These are phyloP conservation scores for sweet orange (Citrus sinensis) DNA, from an alignment of 345 rosid species.

Conservation along the genomic window DVS_A1.0 CM039169.1:367501-368000, in stretches of 20 bases:
- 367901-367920: constrained; percentile 28
- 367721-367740: constrained; percentile 37
- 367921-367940: constrained; percentile 30
- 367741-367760: constrained; percentile 34
- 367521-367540: constrained; percentile 18
- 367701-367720: constrained; percentile 32
- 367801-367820: constrained; percentile 46
- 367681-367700: constrained; percentile 36
- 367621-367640: constrained; percentile 30
- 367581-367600: constrained; percentile 32
- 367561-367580: constrained; percentile 30
- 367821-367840: constrained; percentile 37
- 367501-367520: constrained; percentile 11
- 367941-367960: constrained; percentile 45
- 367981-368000: constrained; percentile 38
- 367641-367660: constrained; percentile 39
- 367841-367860: constrained; percentile 36
- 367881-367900: constrained; percentile 37
- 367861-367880: constrained; percentile 29
- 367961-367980: constrained; percentile 52
- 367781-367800: constrained; percentile 40
- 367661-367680: constrained; percentile 36
- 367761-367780: constrained; percentile 42
- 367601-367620: constrained; percentile 39
- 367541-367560: constrained; percentile 30